Evolutionary conservation across 768 basidiomycete genomes (phyloP).

Genomic region (Trametes cubensis): DNA sequence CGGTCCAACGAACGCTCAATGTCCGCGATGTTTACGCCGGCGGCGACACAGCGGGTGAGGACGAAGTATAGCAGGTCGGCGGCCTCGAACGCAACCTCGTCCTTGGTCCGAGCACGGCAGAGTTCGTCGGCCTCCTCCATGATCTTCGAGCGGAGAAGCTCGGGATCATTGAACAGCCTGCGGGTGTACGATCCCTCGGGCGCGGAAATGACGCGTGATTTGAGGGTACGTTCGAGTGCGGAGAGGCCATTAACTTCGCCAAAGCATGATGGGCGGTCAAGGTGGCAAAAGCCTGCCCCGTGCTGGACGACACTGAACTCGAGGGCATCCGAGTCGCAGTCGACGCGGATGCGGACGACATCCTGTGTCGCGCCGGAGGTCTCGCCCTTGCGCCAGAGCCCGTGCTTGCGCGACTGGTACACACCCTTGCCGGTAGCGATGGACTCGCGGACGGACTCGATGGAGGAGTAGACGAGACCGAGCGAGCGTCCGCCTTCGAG

Average conservation of each 20-base stretch:
- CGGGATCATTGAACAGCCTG: conserved; percentile 79
- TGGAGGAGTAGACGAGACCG: conserved; percentile 95
- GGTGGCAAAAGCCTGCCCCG: conserved; percentile 93
- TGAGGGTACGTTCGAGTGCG: conserved; percentile 79
- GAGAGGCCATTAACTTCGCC: conserved; percentile 78
- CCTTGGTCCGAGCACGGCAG: conserved; percentile 75
- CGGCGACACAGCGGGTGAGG: conserved; percentile 78
- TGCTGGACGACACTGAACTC: conserved; percentile 90
- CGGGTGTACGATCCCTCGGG: conserved; percentile 93
- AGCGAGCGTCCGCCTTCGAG: conserved; percentile 71
- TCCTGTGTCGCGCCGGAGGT: conserved; percentile 94
- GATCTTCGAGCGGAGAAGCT: conserved; percentile 88
- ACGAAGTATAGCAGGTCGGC: conserved; percentile 95
- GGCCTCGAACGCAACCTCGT: conserved; percentile 91
- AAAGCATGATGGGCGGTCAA: conserved; percentile 87
- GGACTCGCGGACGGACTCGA: conserved; percentile 81
- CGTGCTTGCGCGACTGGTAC: conserved; percentile 95
- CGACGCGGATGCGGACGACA: conserved; percentile 76
- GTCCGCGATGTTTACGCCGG: conserved; percentile 81
- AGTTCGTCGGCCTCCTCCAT: conserved; percentile 99
- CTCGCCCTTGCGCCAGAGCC: conserved; percentile 96
- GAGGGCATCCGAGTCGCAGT: conserved; percentile 93
- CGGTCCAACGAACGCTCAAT: conserved; percentile 81
- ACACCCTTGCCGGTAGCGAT: conserved; percentile 89
- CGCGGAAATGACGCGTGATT: conserved; percentile 69